Evolutionary conservation across 306 rosid genomes (phyloP).

Genomic region (Cicer chorassanicum): DNA sequence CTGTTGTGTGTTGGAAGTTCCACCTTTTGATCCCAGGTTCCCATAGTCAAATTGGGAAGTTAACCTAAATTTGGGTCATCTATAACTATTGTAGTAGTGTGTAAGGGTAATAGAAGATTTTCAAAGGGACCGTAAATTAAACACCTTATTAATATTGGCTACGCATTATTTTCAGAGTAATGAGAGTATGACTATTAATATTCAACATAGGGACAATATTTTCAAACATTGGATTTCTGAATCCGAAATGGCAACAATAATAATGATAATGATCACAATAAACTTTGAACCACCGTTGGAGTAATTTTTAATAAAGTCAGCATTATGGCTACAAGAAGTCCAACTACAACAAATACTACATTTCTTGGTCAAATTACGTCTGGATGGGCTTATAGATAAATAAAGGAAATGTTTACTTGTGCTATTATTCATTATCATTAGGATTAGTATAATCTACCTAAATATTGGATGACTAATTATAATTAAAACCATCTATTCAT

Average conservation of each 20-base stretch:
- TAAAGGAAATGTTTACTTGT: constrained; percentile 17
- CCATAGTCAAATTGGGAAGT: constrained; percentile 37
- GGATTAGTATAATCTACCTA: constrained; percentile 42
- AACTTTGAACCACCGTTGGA: constrained; percentile 20
- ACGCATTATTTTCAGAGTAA: constrained; percentile 17
- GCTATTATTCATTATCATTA: constrained; percentile 40
- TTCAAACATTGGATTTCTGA: constrained; percentile 48
- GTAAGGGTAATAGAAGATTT: not conserved
- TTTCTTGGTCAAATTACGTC: constrained; percentile 39
- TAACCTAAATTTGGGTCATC: constrained; percentile 21
- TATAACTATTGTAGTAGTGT: not conserved
- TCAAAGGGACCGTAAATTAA: not conserved
- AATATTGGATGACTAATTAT: constrained; percentile 35
- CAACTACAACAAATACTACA: constrained; percentile 28
- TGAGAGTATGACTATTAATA: constrained; percentile 18
- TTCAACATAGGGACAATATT: constrained; percentile 32
- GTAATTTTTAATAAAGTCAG: constrained; percentile 9
- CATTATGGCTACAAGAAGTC: constrained; percentile 32
- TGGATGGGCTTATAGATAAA: constrained; percentile 32
- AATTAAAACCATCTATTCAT: constrained; percentile 27
- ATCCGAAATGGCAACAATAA: constrained; percentile 33
- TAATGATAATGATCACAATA: not conserved
- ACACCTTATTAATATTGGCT: constrained; percentile 7
- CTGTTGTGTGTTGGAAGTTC: not conserved
- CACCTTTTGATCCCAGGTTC: not conserved